A percentile compares a stretch with the other conserved stretches of the same genome.
These are phyloP conservation scores for Metschnikowia picachoensis DNA, from an alignment of 805 yeast genomes.

Conservation along the genomic window DNA sequence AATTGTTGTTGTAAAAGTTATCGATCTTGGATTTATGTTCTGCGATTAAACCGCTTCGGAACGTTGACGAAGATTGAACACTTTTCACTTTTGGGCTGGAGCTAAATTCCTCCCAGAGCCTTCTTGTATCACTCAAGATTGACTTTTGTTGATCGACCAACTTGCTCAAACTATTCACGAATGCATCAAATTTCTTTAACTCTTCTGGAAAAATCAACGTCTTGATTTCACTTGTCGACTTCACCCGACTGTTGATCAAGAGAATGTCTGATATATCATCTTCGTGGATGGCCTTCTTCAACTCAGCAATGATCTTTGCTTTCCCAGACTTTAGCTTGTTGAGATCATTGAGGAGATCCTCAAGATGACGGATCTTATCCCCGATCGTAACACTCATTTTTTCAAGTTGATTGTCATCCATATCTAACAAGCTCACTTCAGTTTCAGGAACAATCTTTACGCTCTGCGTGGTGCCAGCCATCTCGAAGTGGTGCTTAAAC, in stretches of 20 bases:
- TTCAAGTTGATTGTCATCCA: constrained; percentile 48
- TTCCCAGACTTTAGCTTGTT: constrained; percentile 64
- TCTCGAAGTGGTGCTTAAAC: constrained; percentile 32
- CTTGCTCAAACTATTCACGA: constrained; percentile 60
- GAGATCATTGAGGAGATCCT: constrained; percentile 57
- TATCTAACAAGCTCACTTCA: constrained; percentile 55
- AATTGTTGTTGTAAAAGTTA: constrained; percentile 47
- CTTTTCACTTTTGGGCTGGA: constrained; percentile 33
- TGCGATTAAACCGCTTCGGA: constrained; percentile 30
- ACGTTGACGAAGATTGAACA: constrained; percentile 41
- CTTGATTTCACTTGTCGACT: constrained; percentile 53
- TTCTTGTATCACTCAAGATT: constrained; percentile 33
- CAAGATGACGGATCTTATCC: constrained; percentile 46
- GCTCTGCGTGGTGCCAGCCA: constrained; percentile 4
- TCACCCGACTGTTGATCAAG: constrained; percentile 57
- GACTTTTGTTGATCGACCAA: constrained; percentile 63
- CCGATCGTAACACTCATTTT: constrained; percentile 22
- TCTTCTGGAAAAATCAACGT: constrained; percentile 61
- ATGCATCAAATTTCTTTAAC: constrained; percentile 69
- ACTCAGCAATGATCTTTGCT: constrained; percentile 51
- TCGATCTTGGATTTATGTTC: constrained; percentile 35
- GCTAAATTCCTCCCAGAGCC: constrained; percentile 28
- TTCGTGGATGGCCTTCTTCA: constrained; percentile 65
- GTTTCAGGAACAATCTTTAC: constrained; percentile 18
- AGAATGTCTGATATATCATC: constrained; percentile 83